A percentile compares a stretch with the other conserved stretches of the same genome.
phyloP scores from a whole-genome alignment of 768 basidiomycete genomes.

The Tulasnella sp. region DNA sequence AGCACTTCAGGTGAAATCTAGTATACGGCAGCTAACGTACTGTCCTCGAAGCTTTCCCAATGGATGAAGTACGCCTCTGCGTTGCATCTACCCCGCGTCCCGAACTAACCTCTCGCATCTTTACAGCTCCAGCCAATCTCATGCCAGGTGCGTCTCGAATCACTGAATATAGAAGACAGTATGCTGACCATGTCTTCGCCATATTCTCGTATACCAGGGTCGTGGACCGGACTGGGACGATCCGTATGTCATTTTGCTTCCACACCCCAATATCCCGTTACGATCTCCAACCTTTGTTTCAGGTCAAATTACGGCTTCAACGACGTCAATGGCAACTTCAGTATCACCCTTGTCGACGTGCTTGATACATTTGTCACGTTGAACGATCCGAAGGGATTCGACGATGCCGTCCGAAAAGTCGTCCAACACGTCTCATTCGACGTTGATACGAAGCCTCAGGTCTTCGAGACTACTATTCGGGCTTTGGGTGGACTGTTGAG shows the following conservation, averaged over 20 bases:
- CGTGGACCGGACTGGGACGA: constrained; percentile 81
- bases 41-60: constrained; percentile 58
- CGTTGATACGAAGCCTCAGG: constrained; percentile 92
- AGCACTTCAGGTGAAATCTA: constrained; percentile 19
- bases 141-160: constrained; percentile 44
- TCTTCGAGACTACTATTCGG: constrained; percentile 94
- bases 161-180: neutral
- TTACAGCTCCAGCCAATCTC: constrained; percentile 76
- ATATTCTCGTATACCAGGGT: constrained; percentile 26
- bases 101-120: constrained; percentile 14
- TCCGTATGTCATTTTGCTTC: constrained; percentile 47
- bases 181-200: neutral
- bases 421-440: constrained; percentile 83
- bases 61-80: constrained; percentile 60
- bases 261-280: neutral
- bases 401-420: constrained; percentile 72
- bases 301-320: constrained; percentile 72
- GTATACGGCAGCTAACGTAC: constrained; percentile 25
- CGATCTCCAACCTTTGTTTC: constrained; percentile 18
- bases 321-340: constrained; percentile 93
- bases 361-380: constrained; percentile 89
- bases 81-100: constrained; percentile 4
- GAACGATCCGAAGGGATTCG: constrained; percentile 68
- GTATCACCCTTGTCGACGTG: constrained; percentile 61
- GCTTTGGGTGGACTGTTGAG: constrained; percentile 86